phyloP scores from a whole-genome alignment of 169 alveolate genomes.

The Perkinsus olseni region DNA sequence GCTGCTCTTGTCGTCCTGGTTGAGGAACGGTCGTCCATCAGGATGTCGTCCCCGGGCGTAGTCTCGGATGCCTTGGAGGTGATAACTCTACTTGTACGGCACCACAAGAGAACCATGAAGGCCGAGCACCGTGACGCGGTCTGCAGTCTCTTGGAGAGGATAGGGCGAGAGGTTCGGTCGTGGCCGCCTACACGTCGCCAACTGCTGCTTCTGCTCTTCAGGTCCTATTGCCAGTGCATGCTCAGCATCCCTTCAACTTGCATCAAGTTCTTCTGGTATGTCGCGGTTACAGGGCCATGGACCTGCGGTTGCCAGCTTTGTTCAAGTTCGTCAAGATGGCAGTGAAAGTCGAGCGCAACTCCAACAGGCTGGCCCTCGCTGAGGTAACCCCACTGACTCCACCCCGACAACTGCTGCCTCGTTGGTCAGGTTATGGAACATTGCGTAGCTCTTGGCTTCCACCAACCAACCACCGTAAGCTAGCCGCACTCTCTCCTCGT shows the following conservation, averaged over 20 bases:
- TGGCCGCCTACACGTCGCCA: too few relatives aligned
- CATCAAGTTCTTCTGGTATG: not conserved
- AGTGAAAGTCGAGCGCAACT: not conserved
- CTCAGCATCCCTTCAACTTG: not conserved
- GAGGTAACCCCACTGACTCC: not conserved
- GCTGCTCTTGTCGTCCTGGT: too few relatives aligned
- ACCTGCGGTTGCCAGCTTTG: not conserved
- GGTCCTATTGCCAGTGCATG: not conserved
- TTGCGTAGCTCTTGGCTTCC: not conserved
- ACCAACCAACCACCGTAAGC: not conserved
- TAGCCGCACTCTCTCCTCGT: not conserved
- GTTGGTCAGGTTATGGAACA: not conserved
- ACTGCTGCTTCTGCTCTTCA: not conserved
- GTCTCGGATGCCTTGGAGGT: not conserved
- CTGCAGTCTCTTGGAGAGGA: not conserved
- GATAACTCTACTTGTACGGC: not conserved
- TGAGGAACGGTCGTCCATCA: not conserved
- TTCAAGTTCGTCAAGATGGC: not conserved
- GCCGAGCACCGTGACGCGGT: not conserved
- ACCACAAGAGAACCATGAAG: not conserved
- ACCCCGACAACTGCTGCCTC: not conserved
- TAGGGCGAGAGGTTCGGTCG: not conserved
- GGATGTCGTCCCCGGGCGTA: not conserved
- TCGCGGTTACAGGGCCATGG: not conserved
- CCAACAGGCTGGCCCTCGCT: not conserved